Percentiles rank a stretch among this genome's conserved stretches.
Conservation (phyloP, 495 filamentous ascomycete genomes). For the Aspergillus saccharolyticus region DNA sequence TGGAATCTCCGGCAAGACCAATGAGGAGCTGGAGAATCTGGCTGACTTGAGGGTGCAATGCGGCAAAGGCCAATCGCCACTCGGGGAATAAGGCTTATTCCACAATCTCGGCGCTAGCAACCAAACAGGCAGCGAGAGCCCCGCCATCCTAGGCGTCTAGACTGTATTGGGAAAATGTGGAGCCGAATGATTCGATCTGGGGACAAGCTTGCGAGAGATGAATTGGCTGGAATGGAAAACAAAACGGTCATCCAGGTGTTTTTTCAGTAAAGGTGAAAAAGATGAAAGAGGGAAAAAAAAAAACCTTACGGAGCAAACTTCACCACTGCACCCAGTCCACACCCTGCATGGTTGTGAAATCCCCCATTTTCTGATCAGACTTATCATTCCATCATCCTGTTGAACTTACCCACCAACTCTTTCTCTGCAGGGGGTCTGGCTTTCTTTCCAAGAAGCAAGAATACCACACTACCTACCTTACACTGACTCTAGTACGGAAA, state of each 20-base stretch:
- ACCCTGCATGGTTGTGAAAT: not conserved
- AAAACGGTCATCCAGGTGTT: constrained; percentile 2
- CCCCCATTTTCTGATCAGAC: not conserved
- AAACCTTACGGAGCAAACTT: no score
- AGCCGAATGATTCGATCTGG: constrained; percentile 31
- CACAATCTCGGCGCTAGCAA: constrained; percentile 13
- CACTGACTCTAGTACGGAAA: not conserved
- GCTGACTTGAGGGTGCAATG: constrained; percentile 22
- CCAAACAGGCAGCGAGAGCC: constrained; percentile 27
- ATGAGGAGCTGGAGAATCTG: constrained; percentile 18
- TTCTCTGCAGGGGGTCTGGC: constrained; percentile 9
- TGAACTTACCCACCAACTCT: constrained; percentile 5
- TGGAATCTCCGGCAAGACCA: constrained; percentile 17
- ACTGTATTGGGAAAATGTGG: constrained; percentile 31
- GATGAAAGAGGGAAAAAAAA: not conserved
- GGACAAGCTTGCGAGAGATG: constrained; percentile 15
- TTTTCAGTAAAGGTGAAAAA: no score
- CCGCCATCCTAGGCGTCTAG: constrained; percentile 22
- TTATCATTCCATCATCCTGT: not conserved
- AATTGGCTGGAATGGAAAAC: constrained; percentile 1
- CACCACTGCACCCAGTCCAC: not conserved
- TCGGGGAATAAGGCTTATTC: constrained; percentile 29
- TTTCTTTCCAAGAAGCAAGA: constrained; percentile 5
- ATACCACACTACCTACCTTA: not conserved
- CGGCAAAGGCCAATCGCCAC: constrained; percentile 20